Conservation (phyloP, 2,329 filamentous ascomycete genomes). For the Eutypa lata region DNA sequence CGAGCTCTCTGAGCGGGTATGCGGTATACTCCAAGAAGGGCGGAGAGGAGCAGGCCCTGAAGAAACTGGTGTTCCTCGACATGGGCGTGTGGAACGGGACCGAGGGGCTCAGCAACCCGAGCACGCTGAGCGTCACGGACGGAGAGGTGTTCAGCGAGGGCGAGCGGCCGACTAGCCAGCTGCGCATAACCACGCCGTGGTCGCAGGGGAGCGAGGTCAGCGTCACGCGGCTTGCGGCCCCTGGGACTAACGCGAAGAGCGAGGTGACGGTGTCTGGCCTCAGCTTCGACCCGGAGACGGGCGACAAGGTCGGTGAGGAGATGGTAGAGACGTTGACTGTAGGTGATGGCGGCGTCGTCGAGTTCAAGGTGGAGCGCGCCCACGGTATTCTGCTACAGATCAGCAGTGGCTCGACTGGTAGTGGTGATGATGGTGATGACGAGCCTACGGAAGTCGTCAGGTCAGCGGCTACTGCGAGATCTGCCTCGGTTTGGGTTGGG, state of each 20-base stretch:
- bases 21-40: constrained; percentile 22
- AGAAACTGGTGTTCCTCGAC: constrained; percentile 32
- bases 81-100: constrained; percentile 36
- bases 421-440: background rate
- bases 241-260: constrained; percentile 35
- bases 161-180: constrained; percentile 19
- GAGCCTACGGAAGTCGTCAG: background rate
- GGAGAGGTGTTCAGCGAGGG: constrained; percentile 25
- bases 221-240: constrained; percentile 25
- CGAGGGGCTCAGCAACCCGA: constrained; percentile 30
- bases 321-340: constrained; percentile 22
- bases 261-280: constrained; percentile 28
- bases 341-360: constrained; percentile 21
- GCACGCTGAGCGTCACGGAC: constrained; percentile 28
- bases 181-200: constrained; percentile 29
- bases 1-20: constrained; percentile 31
- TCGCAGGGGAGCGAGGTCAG: constrained; percentile 15
- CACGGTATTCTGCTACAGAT: constrained; percentile 31
- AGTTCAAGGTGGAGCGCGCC: constrained; percentile 22
- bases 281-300: constrained; percentile 26
- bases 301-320: constrained; percentile 17
- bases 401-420: background rate
- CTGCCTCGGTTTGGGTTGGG: background rate
- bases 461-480: background rate
- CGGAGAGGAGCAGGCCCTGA: constrained; percentile 9